Percentiles rank a stretch among this genome's conserved stretches.
phyloP scores from a whole-genome alignment of 1,139 yeast genomes.

The Debaryomyces coudertii region DNA sequence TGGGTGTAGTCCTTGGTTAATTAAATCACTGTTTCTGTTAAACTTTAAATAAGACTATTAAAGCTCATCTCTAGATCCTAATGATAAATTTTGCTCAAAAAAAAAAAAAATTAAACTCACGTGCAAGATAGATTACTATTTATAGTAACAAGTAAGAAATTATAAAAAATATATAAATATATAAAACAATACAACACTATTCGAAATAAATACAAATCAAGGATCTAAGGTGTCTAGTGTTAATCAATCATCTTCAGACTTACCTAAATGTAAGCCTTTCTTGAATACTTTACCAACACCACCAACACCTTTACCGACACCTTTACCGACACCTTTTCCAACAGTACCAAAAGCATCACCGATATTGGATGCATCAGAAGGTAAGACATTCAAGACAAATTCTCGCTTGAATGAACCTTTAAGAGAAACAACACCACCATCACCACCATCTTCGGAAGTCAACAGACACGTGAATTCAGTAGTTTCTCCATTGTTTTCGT shows the following conservation, averaged over 20 bases:
- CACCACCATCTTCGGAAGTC: conserved; percentile 54
- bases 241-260: conserved; percentile 6
- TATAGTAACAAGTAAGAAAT: conserved; percentile 4
- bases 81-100: conserved; percentile 6
- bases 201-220: conserved; percentile 1
- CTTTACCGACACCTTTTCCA: conserved; percentile 48
- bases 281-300: conserved; percentile 33
- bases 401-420: conserved; percentile 69
- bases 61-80: conserved; percentile 10
- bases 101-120: conserved; percentile 11
- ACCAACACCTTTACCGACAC: conserved; percentile 44
- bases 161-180: conserved; percentile 2
- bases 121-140: conserved; percentile 9
- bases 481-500: conserved; percentile 51
- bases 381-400: conserved; percentile 56
- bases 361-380: conserved; percentile 38
- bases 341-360: conserved; percentile 45
- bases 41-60: conserved; percentile 6
- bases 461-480: conserved; percentile 58
- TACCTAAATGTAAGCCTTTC: conserved; percentile 41
- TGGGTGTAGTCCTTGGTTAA: conserved; percentile 6
- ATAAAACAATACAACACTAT: conserved; percentile 9
- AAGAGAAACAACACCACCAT: conserved; percentile 66
- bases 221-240: neutral
- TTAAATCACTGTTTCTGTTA: conserved; percentile 5